A percentile compares a stretch with the other conserved stretches of the same genome.
These are phyloP conservation scores for Kodamaea leandrae DNA, from an alignment of 805 yeast species.

Conservation along the genomic window DNA sequence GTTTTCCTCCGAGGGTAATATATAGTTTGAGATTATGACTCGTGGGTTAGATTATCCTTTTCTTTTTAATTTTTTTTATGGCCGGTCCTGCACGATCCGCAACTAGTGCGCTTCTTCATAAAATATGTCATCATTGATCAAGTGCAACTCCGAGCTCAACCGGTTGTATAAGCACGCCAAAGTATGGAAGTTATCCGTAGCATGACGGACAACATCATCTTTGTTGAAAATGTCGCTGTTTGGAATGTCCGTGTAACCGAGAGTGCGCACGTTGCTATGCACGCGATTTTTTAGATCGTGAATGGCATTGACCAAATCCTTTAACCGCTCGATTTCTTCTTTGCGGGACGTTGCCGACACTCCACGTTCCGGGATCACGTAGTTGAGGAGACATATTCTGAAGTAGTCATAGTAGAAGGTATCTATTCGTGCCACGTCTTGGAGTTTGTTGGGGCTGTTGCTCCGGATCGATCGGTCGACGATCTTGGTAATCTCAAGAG, in stretches of 20 bases:
- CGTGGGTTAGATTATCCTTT: background rate
- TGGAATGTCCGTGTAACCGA: conserved; percentile 12
- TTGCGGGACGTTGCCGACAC: conserved; percentile 4
- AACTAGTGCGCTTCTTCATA: conserved; percentile 14
- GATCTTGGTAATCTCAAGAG: background rate
- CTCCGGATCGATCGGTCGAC: background rate
- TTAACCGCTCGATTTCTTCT: conserved; percentile 10
- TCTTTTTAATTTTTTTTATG: background rate
- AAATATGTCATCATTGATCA: conserved; percentile 23
- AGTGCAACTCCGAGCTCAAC: conserved; percentile 20
- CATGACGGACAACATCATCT: conserved; percentile 20
- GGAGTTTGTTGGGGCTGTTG: background rate
- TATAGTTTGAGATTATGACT: background rate
- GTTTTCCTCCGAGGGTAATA: too few relatives aligned
- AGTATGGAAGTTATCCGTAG: conserved; percentile 24
- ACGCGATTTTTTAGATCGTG: conserved; percentile 16
- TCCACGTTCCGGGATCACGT: conserved; percentile 1
- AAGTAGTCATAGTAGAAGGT: conserved; percentile 18
- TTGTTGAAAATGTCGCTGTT: conserved; percentile 13
- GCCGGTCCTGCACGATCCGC: too few relatives aligned
- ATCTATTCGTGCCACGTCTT: background rate
- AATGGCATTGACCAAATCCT: conserved; percentile 11
- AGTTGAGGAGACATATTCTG: conserved; percentile 16
- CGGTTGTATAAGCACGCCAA: conserved; percentile 20
- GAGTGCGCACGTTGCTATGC: conserved; percentile 20